These are phyloP conservation scores for Colletotrichum tabaci DNA, from an alignment of 2,329 filamentous ascomycete species.

Conservation along the genomic window DNA sequence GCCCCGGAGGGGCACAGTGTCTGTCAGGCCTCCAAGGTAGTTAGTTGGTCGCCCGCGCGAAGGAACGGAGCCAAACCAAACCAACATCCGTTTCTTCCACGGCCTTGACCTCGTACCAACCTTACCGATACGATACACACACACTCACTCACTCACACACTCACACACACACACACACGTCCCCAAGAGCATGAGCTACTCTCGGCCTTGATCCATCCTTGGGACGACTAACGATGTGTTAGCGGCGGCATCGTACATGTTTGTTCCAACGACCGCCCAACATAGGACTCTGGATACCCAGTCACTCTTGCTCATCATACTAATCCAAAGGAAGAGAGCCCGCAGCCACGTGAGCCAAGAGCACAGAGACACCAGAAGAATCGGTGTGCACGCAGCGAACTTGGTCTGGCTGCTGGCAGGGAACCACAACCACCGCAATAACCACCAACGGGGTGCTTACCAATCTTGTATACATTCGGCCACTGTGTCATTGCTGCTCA, in stretches of 20 bases:
- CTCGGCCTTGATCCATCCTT: slow-evolving; percentile 17
- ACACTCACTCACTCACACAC: background rate
- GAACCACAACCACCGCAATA: slow-evolving; percentile 14
- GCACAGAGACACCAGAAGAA: background rate
- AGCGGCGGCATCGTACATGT: slow-evolving; percentile 25
- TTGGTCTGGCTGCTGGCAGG: background rate
- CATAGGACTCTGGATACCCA: background rate
- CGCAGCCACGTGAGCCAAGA: background rate
- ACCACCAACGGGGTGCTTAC: background rate
- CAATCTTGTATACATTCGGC: background rate
- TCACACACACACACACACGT: background rate
- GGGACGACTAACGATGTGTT: slow-evolving; percentile 20
- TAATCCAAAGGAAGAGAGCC: slow-evolving; percentile 1
- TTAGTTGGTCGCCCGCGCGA: slow-evolving; percentile 33
- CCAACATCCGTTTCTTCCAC: slow-evolving; percentile 31
- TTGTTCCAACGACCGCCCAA: slow-evolving; percentile 37
- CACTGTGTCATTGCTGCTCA: background rate
- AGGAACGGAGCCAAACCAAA: slow-evolving; percentile 30
- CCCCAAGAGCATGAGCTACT: slow-evolving; percentile 6
- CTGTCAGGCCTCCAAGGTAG: slow-evolving; percentile 21
- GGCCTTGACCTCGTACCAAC: slow-evolving; percentile 30
- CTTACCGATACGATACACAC: background rate
- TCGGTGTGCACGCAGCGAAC: slow-evolving; percentile 1
- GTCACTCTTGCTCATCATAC: background rate
- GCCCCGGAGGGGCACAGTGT: slow-evolving; percentile 43